Evolutionary conservation across 2,329 filamentous ascomycete genomes (phyloP).

Genomic region (Cercospora brassicicola): DNA sequence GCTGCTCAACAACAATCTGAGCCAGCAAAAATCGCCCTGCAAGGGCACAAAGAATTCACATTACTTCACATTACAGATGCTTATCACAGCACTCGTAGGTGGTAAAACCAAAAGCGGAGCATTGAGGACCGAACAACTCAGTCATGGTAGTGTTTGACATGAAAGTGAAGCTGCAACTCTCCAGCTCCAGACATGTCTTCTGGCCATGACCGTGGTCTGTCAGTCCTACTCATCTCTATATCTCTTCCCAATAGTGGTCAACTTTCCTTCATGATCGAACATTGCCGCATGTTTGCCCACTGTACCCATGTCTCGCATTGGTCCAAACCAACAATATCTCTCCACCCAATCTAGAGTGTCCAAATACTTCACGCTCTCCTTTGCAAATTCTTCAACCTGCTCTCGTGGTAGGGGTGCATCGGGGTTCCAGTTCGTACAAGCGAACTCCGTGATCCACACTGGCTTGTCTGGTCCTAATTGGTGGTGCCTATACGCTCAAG

Average conservation of each 20-base stretch:
- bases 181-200: not conserved
- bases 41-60: not conserved
- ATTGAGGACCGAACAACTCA: not conserved
- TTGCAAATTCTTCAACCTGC: conserved; percentile 36
- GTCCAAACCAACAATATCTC: conserved; percentile 38
- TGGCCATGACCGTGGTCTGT: not conserved
- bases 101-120: not conserved
- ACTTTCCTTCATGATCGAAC: conserved; percentile 36
- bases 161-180: not conserved
- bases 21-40: not conserved
- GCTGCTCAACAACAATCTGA: not conserved
- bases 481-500: conserved; percentile 11
- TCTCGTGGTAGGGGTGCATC: conserved; percentile 29
- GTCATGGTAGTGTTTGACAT: not conserved
- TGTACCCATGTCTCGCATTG: conserved; percentile 36
- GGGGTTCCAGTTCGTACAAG: conserved; percentile 37
- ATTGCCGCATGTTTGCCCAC: conserved; percentile 37
- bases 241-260: conserved; percentile 36
- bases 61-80: not conserved
- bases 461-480: conserved; percentile 32
- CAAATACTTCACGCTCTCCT: conserved; percentile 34
- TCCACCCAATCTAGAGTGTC: conserved; percentile 39
- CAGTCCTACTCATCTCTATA: conserved; percentile 33
- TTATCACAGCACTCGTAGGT: not conserved
- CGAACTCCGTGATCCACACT: conserved; percentile 40